phyloP scores from a whole-genome alignment of 371 early-diverging fungal genomes.

The Coemansia sp. region DNA sequence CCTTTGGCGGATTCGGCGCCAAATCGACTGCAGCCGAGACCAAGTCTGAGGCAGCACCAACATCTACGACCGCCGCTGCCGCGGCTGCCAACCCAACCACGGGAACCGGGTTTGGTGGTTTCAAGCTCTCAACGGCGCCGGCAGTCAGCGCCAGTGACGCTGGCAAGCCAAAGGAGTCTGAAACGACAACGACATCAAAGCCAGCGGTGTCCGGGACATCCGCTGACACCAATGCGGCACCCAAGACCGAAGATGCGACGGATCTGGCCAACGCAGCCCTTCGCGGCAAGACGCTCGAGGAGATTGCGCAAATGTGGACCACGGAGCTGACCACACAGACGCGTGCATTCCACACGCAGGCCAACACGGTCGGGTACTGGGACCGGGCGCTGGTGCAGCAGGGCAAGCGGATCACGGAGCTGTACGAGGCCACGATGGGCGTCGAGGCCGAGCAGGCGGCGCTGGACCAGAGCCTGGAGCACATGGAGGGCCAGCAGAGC shows the following conservation, averaged over 20 bases:
- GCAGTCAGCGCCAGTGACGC: constrained; percentile 30
- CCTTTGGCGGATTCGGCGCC: constrained; percentile 10
- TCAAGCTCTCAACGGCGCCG: constrained; percentile 42
- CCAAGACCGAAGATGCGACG: constrained; percentile 46
- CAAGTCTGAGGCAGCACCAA: constrained; percentile 2
- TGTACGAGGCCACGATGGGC: constrained; percentile 69
- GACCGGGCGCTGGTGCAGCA: constrained; percentile 85
- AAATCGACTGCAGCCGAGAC: constrained; percentile 15
- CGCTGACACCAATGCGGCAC: too few species aligned
- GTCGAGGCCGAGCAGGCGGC: constrained; percentile 75
- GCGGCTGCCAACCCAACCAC: constrained; percentile 28
- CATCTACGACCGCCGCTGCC: neutral
- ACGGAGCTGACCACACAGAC: constrained; percentile 76
- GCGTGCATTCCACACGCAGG: constrained; percentile 83
- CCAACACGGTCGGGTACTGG: constrained; percentile 80
- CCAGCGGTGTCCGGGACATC: neutral
- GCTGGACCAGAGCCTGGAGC: constrained; percentile 80
- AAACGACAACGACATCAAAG: neutral
- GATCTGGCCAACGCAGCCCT: constrained; percentile 55
- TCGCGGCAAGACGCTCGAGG: constrained; percentile 84
- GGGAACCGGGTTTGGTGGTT: constrained; percentile 38
- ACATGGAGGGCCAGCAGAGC: constrained; percentile 82
- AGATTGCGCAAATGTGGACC: constrained; percentile 85
- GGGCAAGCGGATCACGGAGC: constrained; percentile 73
- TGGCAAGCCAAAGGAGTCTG: constrained; percentile 1